phyloP scores from a whole-genome alignment of 1,284 basidiomycete genomes.

The Fomitopsis schrenkii region DNA sequence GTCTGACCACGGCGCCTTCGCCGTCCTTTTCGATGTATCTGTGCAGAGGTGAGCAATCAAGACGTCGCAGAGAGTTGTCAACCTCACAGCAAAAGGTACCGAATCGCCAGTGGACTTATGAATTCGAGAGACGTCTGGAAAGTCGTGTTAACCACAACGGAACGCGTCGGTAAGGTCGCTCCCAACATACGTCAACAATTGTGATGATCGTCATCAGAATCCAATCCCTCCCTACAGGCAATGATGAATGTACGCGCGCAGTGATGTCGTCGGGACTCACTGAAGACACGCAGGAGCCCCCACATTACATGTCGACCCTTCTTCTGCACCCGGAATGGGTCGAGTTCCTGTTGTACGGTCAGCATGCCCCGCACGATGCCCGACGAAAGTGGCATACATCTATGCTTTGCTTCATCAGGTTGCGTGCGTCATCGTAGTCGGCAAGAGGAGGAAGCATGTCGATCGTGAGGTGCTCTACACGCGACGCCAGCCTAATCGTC shows the following conservation, averaged over 20 bases:
- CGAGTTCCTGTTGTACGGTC: constrained; percentile 21
- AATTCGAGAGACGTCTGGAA: constrained; percentile 42
- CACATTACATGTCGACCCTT: constrained; percentile 22
- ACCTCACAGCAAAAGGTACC: constrained; percentile 13
- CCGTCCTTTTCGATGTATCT: constrained; percentile 38
- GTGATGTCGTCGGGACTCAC: neutral
- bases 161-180: constrained; percentile 14
- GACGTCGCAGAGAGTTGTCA: neutral
- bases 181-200: neutral
- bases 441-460: constrained; percentile 39
- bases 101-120: constrained; percentile 33
- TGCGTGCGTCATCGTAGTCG: constrained; percentile 41
- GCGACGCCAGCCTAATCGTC: constrained; percentile 26
- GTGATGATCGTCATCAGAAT: constrained; percentile 18
- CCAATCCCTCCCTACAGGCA: constrained; percentile 17
- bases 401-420: constrained; percentile 34
- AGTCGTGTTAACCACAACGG: constrained; percentile 6
- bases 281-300: constrained; percentile 22
- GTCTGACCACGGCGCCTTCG: constrained; percentile 29
- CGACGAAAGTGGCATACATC: constrained; percentile 13
- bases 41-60: neutral
- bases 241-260: too few relatives aligned
- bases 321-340: constrained; percentile 22
- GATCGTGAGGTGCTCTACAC: constrained; percentile 24
- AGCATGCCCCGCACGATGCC: too few relatives aligned